Evolutionary conservation across 257 asterid genomes (phyloP).

Genomic region (Rehmannia glutinosa): DNA sequence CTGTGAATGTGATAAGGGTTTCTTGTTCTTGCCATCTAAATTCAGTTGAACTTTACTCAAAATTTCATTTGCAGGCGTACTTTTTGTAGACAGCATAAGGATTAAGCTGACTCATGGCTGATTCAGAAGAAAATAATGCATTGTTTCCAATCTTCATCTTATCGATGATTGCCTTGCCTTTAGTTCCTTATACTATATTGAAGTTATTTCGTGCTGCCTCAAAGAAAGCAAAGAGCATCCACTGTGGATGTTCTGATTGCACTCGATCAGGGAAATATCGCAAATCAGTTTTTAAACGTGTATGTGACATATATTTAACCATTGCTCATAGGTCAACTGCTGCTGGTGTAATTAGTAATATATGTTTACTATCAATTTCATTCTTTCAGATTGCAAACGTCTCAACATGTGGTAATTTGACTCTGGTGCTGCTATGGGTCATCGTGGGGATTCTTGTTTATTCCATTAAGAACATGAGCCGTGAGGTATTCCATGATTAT

Average conservation of each 20-base stretch:
- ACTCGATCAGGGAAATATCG: slow-evolving; percentile 68
- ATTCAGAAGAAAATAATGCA: slow-evolving; percentile 73
- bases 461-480: slow-evolving; percentile 60
- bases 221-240: slow-evolving; percentile 56
- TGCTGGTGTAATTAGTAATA: background rate
- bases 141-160: slow-evolving; percentile 83
- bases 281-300: slow-evolving; percentile 53
- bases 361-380: slow-evolving; percentile 8
- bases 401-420: slow-evolving; percentile 70
- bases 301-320: slow-evolving; percentile 20
- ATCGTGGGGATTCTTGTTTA: slow-evolving; percentile 58
- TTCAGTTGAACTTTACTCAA: slow-evolving; percentile 5
- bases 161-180: slow-evolving; percentile 78
- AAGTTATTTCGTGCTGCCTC: slow-evolving; percentile 67
- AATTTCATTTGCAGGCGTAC: slow-evolving; percentile 34
- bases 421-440: slow-evolving; percentile 80
- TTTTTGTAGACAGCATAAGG: slow-evolving; percentile 12
- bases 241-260: slow-evolving; percentile 85
- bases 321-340: background rate
- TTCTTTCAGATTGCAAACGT: slow-evolving; percentile 53
- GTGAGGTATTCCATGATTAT: slow-evolving; percentile 53
- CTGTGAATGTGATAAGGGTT: background rate
- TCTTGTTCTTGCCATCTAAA: background rate
- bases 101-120: slow-evolving; percentile 54
- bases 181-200: slow-evolving; percentile 79